Base-by-base conservation (phyloP, 257 asterid species). In the Solanum sejunctum region DNA sequence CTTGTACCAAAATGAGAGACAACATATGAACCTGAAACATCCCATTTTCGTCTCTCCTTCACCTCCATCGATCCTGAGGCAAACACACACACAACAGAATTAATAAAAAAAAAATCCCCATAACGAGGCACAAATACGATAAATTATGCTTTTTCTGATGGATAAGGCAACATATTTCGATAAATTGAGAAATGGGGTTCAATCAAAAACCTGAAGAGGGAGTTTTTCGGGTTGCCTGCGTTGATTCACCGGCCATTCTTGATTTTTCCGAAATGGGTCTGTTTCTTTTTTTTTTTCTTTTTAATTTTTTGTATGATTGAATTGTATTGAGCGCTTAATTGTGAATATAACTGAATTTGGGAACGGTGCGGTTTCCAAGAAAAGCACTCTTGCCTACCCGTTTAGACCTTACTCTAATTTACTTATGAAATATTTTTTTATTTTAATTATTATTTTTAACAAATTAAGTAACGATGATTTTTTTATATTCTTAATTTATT, bases 1-100 rank as follows among this genome's bases (percentile, higher is more conserved):
- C 97, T 95, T 54, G 98, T 93, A 45, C 98, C 97, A 85, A 96
- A 96, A 87, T 95, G 99, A 83, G 89, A 89, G 2, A 82, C 51
- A 26, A 91, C 92, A 81, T 90, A 92, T 5, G 99, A 93, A 8
- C 90, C 63, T 61, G 99, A 93, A 84, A 91, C 82, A 49, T 88
- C 87, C 93, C 87, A 90, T 83, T 87, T 93, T 64, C 86, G 87
- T 87, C 86, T 85, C 80, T 67, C 87, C 54, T 82, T 69, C 77
- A 91, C 92, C 89, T 85, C 83, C 84, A 52, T 71, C 5, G 70
- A 73, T 47, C 78, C 92, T 89, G 88, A 73, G 39, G 8, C 41
- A 36, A 36, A 0, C 0, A 1, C 5, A 21, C 8, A 7, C 11
- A 61, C 36, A 3, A 41, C 8, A 79, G 7, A 26, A 63, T 60